Percentiles rank a stretch among this genome's conserved stretches.
These are phyloP conservation scores for Besnoitia besnoiti DNA, from an alignment of 169 alveolate species.

Conservation along the genomic window DNA sequence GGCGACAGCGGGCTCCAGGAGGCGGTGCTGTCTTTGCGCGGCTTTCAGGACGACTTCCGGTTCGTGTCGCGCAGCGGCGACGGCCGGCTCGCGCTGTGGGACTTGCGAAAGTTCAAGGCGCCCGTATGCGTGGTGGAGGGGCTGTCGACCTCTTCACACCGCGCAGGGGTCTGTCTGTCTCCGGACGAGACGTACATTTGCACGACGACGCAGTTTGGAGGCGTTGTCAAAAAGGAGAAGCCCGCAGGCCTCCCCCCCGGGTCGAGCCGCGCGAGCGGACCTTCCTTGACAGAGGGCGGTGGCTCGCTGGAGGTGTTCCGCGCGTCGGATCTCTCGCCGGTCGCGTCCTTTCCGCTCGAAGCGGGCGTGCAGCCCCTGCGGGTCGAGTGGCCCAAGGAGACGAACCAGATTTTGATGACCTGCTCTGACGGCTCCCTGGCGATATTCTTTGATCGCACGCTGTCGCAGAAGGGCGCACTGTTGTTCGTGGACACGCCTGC, in stretches of 20 bases:
- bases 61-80: constrained; percentile 58
- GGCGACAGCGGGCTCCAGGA: background rate
- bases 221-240: background rate
- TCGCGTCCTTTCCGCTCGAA: background rate
- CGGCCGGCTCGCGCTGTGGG: constrained; percentile 48
- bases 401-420: constrained; percentile 30
- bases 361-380: background rate
- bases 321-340: background rate
- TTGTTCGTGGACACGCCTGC: constrained; percentile 28
- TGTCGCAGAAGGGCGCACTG: constrained; percentile 52
- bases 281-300: background rate
- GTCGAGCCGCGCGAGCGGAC: background rate
- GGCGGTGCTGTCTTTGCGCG: constrained; percentile 28
- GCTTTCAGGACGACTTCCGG: constrained; percentile 34
- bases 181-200: constrained; percentile 53
- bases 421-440: constrained; percentile 35
- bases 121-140: background rate
- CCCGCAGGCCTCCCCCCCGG: background rate
- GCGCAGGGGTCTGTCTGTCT: constrained; percentile 50
- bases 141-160: constrained; percentile 1
- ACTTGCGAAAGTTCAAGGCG: constrained; percentile 44
- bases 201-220: constrained; percentile 22
- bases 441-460: constrained; percentile 1
- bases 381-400: constrained; percentile 46
- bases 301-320: background rate